phyloP scores from a whole-genome alignment of 108 stramenopile species.

The Fragilaria radians region DNA sequence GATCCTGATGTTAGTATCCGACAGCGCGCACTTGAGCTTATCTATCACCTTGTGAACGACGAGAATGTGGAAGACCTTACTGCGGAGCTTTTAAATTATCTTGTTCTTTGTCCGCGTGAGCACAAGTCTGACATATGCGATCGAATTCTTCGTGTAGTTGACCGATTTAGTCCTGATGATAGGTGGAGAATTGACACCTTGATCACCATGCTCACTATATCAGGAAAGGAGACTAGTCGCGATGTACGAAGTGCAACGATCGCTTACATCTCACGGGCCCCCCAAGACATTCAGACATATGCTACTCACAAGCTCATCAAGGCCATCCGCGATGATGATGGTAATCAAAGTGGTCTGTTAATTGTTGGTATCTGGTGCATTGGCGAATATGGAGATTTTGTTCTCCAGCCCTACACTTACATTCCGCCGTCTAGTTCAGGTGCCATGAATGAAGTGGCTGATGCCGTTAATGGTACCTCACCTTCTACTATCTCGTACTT shows the following conservation, averaged over 20 bases:
- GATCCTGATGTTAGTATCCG: slow-evolving; percentile 99
- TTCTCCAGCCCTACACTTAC: slow-evolving; percentile 66
- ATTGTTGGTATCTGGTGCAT: slow-evolving; percentile 94
- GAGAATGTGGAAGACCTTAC: slow-evolving; percentile 87
- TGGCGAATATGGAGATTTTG: slow-evolving; percentile 80
- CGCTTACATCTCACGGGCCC: slow-evolving; percentile 73
- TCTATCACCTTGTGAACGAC: slow-evolving; percentile 91
- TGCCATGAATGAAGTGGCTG: not conserved
- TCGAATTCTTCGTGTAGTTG: slow-evolving; percentile 83
- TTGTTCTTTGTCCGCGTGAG: slow-evolving; percentile 92
- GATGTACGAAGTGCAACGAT: slow-evolving; percentile 74
- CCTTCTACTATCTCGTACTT: slow-evolving; percentile 42
- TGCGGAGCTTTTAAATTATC: slow-evolving; percentile 96
- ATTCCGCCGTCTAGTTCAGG: slow-evolving; percentile 26
- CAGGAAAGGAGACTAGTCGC: slow-evolving; percentile 78
- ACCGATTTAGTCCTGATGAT: slow-evolving; percentile 84
- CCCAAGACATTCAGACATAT: slow-evolving; percentile 75
- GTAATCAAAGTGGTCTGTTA: slow-evolving; percentile 77
- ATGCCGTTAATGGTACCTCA: slow-evolving; percentile 8
- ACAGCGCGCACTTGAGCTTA: slow-evolving; percentile 96
- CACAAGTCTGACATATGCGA: slow-evolving; percentile 87
- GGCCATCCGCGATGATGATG: slow-evolving; percentile 85
- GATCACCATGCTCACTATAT: slow-evolving; percentile 94
- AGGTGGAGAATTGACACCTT: slow-evolving; percentile 94
- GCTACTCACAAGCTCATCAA: slow-evolving; percentile 90